Evolutionary conservation across 176 grass and related monocot genomes (phyloP).

Genomic region (Coix lacrymajobi): DNA sequence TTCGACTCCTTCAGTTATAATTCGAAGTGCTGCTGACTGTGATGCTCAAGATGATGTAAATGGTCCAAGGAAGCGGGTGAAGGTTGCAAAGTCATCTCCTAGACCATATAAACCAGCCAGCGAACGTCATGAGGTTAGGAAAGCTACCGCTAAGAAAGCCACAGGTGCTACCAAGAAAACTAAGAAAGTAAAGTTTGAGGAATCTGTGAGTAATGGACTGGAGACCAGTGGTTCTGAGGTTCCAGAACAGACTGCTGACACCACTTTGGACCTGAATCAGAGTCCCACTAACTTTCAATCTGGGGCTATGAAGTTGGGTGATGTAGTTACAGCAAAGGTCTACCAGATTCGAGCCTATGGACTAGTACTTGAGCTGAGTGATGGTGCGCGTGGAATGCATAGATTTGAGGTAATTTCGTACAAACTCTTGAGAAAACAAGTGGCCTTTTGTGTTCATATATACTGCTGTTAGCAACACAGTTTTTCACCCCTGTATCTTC

Average conservation of each 20-base stretch:
- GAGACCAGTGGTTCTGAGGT: conserved; percentile 18
- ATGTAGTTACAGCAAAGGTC: conserved; percentile 74
- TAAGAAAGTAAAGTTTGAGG: conserved; percentile 37
- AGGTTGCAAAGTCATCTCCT: conserved; percentile 57
- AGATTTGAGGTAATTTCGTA: conserved; percentile 80
- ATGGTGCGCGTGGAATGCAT: conserved; percentile 83
- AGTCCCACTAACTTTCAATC: conserved; percentile 19
- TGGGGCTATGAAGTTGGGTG: conserved; percentile 65
- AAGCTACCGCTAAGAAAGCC: conserved; percentile 33
- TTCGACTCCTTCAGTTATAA: conserved; percentile 57
- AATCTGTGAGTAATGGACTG: conserved; percentile 15
- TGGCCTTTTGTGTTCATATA: not conserved
- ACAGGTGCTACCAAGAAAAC: conserved; percentile 23
- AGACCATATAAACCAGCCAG: conserved; percentile 28
- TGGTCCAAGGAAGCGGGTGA: conserved; percentile 38
- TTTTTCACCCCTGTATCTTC: not conserved
- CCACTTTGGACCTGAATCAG: conserved; percentile 22
- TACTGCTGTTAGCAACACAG: not conserved
- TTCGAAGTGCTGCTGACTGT: conserved; percentile 75
- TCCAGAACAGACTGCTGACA: conserved; percentile 19
- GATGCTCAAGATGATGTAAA: conserved; percentile 51
- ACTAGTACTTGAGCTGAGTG: conserved; percentile 77
- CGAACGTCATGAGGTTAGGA: not conserved
- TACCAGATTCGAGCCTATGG: conserved; percentile 79
- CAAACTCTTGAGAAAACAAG: not conserved